Evolutionary conservation across 495 filamentous ascomycete species (phyloP).

Genomic region (Xylaria telfairii): DNA sequence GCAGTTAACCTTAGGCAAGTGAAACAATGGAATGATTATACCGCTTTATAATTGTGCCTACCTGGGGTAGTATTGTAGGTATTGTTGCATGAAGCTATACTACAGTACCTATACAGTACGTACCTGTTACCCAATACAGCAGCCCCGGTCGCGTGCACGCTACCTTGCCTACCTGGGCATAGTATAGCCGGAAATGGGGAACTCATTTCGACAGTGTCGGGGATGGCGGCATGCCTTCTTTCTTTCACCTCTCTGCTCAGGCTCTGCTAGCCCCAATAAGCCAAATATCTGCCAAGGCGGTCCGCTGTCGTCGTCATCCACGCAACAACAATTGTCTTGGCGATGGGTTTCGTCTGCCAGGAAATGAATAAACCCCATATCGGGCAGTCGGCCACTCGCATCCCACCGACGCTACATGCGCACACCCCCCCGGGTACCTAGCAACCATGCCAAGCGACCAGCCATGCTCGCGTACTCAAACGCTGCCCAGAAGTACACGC

Average conservation of each 20-base stretch:
- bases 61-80: neutral
- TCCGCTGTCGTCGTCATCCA: constrained; percentile 4
- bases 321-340: constrained; percentile 13
- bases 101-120: too few relatives aligned
- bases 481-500: neutral
- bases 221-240: constrained; percentile 1
- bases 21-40: too few relatives aligned
- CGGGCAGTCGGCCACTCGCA: constrained; percentile 8
- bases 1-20: too few relatives aligned
- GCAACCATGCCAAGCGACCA: neutral
- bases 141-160: neutral
- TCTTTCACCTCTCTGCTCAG: neutral
- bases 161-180: too few relatives aligned
- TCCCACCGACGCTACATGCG: neutral
- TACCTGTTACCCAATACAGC: neutral
- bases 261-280: neutral
- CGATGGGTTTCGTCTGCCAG: constrained; percentile 6
- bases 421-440: neutral
- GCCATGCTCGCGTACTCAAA: neutral
- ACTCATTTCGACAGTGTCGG: neutral
- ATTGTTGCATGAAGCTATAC: neutral
- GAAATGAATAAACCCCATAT: constrained; percentile 1
- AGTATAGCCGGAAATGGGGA: neutral
- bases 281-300: neutral
- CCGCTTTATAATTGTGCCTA: too few relatives aligned